A percentile compares a stretch with the other conserved stretches of the same genome.
These are phyloP conservation scores for Termitomyces sp. DNA, from an alignment of 768 basidiomycete genomes.

Conservation along the genomic window DNA sequence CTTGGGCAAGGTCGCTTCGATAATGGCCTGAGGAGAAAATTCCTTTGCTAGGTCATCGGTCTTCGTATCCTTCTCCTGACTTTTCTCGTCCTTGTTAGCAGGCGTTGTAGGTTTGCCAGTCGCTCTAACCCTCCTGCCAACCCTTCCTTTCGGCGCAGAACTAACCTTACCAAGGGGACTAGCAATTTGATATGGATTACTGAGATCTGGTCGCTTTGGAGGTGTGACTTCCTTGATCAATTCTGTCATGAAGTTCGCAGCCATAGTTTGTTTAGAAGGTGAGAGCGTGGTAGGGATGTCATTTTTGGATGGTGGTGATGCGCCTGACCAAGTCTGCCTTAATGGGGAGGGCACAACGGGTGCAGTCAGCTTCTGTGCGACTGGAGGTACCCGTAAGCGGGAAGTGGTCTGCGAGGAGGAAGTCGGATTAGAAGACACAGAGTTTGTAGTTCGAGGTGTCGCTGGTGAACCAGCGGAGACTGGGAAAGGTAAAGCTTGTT, in stretches of 20 bases:
- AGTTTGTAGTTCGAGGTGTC: slow-evolving; percentile 21
- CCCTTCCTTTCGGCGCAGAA: slow-evolving; percentile 35
- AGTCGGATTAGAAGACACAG: slow-evolving; percentile 13
- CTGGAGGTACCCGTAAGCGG: slow-evolving; percentile 36
- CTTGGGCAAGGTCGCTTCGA: slow-evolving; percentile 76
- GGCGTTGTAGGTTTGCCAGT: slow-evolving; percentile 34
- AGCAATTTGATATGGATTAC: slow-evolving; percentile 74
- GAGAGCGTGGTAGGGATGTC: slow-evolving; percentile 25
- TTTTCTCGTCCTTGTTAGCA: slow-evolving; percentile 19
- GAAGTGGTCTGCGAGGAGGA: slow-evolving; percentile 21
- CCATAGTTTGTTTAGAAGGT: slow-evolving; percentile 50
- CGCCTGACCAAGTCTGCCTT: slow-evolving; percentile 64
- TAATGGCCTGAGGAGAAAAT: slow-evolving; percentile 59
- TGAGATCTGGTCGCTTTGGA: slow-evolving; percentile 58
- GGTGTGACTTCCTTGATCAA: slow-evolving; percentile 70
- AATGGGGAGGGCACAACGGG: slow-evolving; percentile 72
- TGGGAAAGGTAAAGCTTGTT: slow-evolving; percentile 31
- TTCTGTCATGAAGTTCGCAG: slow-evolving; percentile 64
- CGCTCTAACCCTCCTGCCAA: slow-evolving; percentile 37
- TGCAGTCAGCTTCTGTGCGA: slow-evolving; percentile 44
- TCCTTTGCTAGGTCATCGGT: slow-evolving; percentile 23
- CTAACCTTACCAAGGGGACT: slow-evolving; percentile 52
- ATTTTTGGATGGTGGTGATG: slow-evolving; percentile 29
- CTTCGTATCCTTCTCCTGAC: slow-evolving; percentile 21
- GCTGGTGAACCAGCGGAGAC: slow-evolving; percentile 20